Conservation (phyloP, 2,329 filamentous ascomycete species). For the Colletotrichum sp. region DNA sequence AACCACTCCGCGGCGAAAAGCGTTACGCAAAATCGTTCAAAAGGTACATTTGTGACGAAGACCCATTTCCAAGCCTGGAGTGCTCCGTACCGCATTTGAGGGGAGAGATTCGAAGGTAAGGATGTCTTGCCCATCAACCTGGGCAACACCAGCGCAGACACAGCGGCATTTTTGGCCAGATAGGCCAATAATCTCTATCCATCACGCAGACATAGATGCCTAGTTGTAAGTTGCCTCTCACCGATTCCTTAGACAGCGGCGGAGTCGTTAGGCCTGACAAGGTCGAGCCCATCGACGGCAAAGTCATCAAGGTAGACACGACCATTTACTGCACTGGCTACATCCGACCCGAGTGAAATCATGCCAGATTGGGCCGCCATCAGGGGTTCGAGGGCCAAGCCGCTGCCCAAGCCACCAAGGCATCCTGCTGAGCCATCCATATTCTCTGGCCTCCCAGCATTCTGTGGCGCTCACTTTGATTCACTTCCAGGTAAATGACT, state of each 20-base stretch:
- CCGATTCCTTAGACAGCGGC: conserved; percentile 28
- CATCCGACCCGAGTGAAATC: conserved; percentile 13
- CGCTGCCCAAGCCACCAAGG: conserved; percentile 15
- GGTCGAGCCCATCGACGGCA: conserved; percentile 26
- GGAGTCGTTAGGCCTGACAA: conserved; percentile 22
- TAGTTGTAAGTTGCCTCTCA: conserved; percentile 35
- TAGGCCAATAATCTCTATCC: conserved; percentile 44
- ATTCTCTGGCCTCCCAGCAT: conserved; percentile 37
- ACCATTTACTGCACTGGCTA: conserved; percentile 32
- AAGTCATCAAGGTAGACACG: conserved; percentile 25
- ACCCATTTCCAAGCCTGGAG: not conserved
- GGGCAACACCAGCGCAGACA: conserved; percentile 41
- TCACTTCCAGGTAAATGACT: conserved; percentile 36
- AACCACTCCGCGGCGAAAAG: conserved; percentile 41
- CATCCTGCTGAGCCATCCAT: conserved; percentile 30
- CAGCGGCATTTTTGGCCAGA: conserved; percentile 36
- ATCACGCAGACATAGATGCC: conserved; percentile 42
- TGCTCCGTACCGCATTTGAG: conserved; percentile 9
- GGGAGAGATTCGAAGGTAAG: conserved; percentile 39
- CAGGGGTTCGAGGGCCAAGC: conserved; percentile 29
- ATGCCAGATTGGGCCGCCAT: not conserved
- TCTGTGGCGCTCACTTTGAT: conserved; percentile 26
- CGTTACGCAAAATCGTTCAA: conserved; percentile 37
- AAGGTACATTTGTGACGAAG: not conserved
- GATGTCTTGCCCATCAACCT: conserved; percentile 47